Evolutionary conservation across 2,329 filamentous ascomycete species (phyloP).

Genomic region (Endothia cerciana): DNA sequence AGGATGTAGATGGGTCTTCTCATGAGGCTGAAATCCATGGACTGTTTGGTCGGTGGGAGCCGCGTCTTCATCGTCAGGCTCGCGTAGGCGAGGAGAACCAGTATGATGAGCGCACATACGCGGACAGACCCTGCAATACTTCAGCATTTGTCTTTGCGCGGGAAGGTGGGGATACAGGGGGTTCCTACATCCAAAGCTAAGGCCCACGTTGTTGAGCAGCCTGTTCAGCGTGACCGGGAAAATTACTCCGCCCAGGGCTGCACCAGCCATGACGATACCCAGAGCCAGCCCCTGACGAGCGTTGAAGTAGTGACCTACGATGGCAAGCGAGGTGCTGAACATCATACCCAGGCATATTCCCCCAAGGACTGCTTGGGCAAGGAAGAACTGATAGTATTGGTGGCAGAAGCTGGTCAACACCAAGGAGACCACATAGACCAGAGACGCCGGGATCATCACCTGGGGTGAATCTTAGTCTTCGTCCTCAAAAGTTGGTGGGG

Average conservation of each 20-base stretch:
- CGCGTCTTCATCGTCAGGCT: conserved; percentile 30
- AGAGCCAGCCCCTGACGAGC: conserved; percentile 33
- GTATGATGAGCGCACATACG: conserved; percentile 30
- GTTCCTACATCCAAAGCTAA: conserved; percentile 29
- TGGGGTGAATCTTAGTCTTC: not conserved
- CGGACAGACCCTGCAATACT: conserved; percentile 29
- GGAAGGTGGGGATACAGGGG: not conserved
- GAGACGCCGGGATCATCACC: conserved; percentile 27
- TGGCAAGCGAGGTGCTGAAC: conserved; percentile 38
- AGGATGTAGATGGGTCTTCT: conserved; percentile 37
- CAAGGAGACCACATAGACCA: conserved; percentile 26
- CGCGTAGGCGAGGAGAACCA: conserved; percentile 44
- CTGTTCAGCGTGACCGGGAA: conserved; percentile 30
- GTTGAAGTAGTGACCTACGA: conserved; percentile 35
- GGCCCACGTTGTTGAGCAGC: conserved; percentile 26
- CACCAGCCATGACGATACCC: conserved; percentile 32
- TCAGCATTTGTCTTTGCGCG: not conserved
- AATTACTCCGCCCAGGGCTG: conserved; percentile 33
- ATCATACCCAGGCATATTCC: conserved; percentile 41
- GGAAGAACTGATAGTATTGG: conserved; percentile 29
- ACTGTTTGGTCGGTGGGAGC: conserved; percentile 24
- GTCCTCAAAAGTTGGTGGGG: not conserved
- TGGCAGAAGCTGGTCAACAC: conserved; percentile 28
- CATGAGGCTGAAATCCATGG: conserved; percentile 38
- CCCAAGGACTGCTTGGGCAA: conserved; percentile 26